Base-by-base conservation (phyloP, 768 basidiomycete species). In the Gymnopilus dilepis region DNA sequence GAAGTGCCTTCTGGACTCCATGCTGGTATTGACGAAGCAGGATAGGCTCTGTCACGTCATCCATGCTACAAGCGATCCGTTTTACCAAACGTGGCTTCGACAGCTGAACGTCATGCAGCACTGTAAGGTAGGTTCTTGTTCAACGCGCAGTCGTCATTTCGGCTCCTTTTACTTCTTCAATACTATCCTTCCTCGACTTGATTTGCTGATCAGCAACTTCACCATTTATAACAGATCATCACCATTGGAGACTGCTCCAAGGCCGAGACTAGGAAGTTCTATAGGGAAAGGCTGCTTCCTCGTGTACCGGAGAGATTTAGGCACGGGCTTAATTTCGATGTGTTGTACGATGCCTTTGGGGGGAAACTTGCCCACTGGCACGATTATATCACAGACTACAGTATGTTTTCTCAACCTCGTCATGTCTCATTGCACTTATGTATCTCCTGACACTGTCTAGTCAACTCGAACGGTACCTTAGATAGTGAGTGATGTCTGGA, bases 1-100 rank as follows among this genome's bases (percentile, higher is more conserved):
- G 90, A 94, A 93, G 71, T 88, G 87, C 64, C 75, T 95, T 15
- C 81, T 95, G 33, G 93, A 94, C 68, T 90, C 91, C 12, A 91
- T 93, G 85, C 84, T 94, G 19, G 92, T 94, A 13, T 77, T 94
- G 57, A 93, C 93, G 31, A 94, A 94, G 76, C 93, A 94, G 72
- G 92, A 94, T 69, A 79, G 89, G n/a, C 74, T 94, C 13, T 91
- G 89, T 68, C 91, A 93, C 68, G 88, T 93, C 67, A 86, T 92
- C 53, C 90, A 92, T 64, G 89, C 89, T 5, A 90, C 91, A 4
- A 91, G 89, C 66, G 91, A 94, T 65, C 90, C 91, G 0, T 92
- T 92, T 74, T 94, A 92, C 68, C 91, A 92, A 66, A 90, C 88
- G 12, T 92, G 89, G 90, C 78, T 94, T 47, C 80, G 90, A 62